Base-by-base conservation (phyloP, 129 eudicot species). In the Artemisia argyi region DNA sequence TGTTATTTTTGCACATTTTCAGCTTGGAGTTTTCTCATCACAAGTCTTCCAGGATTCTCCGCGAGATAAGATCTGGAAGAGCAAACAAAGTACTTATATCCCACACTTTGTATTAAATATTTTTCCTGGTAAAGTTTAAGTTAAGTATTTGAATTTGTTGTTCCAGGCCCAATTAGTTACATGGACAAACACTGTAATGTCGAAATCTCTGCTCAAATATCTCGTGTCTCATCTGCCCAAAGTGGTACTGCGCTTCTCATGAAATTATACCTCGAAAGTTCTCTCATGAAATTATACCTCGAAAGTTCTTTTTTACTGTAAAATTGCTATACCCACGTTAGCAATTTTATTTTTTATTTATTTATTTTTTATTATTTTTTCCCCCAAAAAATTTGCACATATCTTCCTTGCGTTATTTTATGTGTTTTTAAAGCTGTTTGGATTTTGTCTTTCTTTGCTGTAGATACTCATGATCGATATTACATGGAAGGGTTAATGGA, bases 11-110 rank as follows among this genome's bases (percentile, higher is more conserved):
- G 55, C 66, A 32, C 68, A 15, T 66, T 66, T 52, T 53, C 92
- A 93, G 97, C 92, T 90, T 65, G 96, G 96, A 80, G 96, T 88
- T 76, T 93, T 90, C 85, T 87, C 97, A 46, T 93, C 98, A 79
- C 98, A 94, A 85, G 97, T 94, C 78, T 94, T 94, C 78, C 96
- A 90, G 81, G 98, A 94, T 81, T 90, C 97, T 58, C 89, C 97
- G n/a, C 91, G 91, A 18, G 98, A 93, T 71, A 87, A 87, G 75
- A 80, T 88, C 72, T 83, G 88, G 97, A 94, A 88, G 86, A 77
- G 86, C 77, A 94, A 84, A 66, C 90, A 90, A 68, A 84, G 98
- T 94, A 85, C 57, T 69, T 49, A 68, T 64, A 64, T 63, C 6
- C 75, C 68, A 7, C 46, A 7, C 62, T 60, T 63, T 69, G 12